Conservation (phyloP, 495 filamentous ascomycete genomes). For the Antarctomyces pellizariae region DNA sequence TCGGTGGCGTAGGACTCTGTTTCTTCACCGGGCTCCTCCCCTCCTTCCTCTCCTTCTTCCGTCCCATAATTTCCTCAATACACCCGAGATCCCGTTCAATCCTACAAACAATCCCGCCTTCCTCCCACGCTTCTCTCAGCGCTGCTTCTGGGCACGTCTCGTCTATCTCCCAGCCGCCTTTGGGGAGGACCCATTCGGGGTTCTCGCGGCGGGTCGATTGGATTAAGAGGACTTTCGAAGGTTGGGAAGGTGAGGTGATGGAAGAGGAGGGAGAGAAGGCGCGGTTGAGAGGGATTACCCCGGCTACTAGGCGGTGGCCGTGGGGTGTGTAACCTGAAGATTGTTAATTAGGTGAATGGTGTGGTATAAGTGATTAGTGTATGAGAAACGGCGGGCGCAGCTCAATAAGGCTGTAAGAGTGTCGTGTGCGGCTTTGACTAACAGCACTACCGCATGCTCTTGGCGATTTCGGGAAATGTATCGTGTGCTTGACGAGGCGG, state of each 20-base stretch:
- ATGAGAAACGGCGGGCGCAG: constrained; percentile 1
- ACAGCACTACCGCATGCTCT: too few species aligned
- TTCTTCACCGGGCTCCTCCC: constrained; percentile 11
- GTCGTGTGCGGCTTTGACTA: too few species aligned
- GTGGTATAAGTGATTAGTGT: constrained; percentile 3
- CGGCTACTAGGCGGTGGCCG: constrained; percentile 87
- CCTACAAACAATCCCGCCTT: constrained; percentile 71
- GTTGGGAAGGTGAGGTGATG: too few species aligned
- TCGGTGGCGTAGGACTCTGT: too few species aligned
- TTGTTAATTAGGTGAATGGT: too few species aligned
- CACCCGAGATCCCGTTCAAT: constrained; percentile 65
- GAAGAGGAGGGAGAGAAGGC: constrained; percentile 39
- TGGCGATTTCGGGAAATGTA: too few species aligned
- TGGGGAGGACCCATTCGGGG: constrained; percentile 95
- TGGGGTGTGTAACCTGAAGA: constrained; percentile 63
- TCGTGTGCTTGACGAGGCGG: not conserved
- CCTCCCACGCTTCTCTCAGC: constrained; percentile 85
- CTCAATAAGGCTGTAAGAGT: too few species aligned
- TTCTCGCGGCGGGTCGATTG: constrained; percentile 67
- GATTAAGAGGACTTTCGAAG: constrained; percentile 71
- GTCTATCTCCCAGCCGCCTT: constrained; percentile 93
- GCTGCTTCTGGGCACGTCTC: constrained; percentile 39
- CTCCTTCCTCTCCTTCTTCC: constrained; percentile 26
- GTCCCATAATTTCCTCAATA: constrained; percentile 53
- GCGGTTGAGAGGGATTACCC: constrained; percentile 54